phyloP scores from a whole-genome alignment of 306 rosid species.

The Begonia fuchsioides region DNA sequence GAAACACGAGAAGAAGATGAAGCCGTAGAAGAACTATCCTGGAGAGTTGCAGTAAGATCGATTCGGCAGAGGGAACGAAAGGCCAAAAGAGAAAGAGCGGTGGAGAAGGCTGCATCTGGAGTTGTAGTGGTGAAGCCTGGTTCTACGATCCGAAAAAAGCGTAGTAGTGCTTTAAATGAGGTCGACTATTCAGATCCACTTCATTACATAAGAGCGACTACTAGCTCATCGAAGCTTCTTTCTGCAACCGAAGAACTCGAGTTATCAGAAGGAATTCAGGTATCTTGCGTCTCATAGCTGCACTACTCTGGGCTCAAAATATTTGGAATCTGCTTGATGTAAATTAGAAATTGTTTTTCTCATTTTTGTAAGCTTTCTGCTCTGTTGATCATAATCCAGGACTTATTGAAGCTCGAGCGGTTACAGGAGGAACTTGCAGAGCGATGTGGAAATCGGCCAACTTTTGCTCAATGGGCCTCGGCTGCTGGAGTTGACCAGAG shows the following conservation, averaged over 20 bases:
- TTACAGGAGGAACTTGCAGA: conserved; percentile 59
- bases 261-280: conserved; percentile 92
- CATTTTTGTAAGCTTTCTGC: too few relatives aligned
- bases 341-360: too few relatives aligned
- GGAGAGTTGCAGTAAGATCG: conserved; percentile 53
- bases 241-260: conserved; percentile 61
- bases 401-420: conserved; percentile 66
- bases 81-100: conserved; percentile 66
- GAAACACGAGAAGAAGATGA: conserved; percentile 50
- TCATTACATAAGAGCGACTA: conserved; percentile 54
- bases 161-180: conserved; percentile 47
- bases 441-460: conserved; percentile 62
- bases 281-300: conserved; percentile 2
- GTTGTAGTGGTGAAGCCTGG: conserved; percentile 47
- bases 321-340: too few relatives aligned
- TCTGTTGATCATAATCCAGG: conserved; percentile 28
- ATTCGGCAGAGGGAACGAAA: conserved; percentile 71
- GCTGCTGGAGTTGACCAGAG: conserved; percentile 78
- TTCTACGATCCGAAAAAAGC: conserved; percentile 51
- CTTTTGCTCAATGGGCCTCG: conserved; percentile 85
- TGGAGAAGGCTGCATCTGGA: conserved; percentile 58
- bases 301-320: too few relatives aligned
- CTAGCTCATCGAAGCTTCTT: conserved; percentile 60
- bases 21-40: conserved; percentile 31
- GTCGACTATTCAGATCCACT: conserved; percentile 75